Conservation (phyloP, 306 rosid species). For the Gynostemma pentaphyllum region DNA sequence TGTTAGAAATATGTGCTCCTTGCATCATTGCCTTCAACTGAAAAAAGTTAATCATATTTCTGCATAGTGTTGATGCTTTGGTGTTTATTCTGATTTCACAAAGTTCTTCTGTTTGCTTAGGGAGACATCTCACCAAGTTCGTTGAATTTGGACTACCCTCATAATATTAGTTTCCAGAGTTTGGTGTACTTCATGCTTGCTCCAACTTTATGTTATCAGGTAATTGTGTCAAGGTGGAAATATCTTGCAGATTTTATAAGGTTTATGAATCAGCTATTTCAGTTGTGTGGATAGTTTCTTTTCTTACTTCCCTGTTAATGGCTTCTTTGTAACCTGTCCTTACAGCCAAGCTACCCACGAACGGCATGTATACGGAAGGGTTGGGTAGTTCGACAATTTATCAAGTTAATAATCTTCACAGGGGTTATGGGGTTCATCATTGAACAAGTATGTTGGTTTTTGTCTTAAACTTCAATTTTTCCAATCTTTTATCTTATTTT, state of each 20-base stretch:
- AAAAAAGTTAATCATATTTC: not conserved
- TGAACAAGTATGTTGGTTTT: constrained; percentile 60
- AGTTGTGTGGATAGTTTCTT: not conserved
- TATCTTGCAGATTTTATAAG: not conserved
- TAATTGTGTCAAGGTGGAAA: constrained; percentile 11
- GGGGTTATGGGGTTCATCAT: constrained; percentile 96
- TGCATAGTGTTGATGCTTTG: not conserved
- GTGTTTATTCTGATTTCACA: constrained; percentile 7
- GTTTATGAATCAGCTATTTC: not conserved
- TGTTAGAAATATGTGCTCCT: not conserved
- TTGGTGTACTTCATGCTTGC: constrained; percentile 91
- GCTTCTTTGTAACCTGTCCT: constrained; percentile 17
- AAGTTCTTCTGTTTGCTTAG: constrained; percentile 29
- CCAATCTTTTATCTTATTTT: constrained; percentile 5
- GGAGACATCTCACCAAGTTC: constrained; percentile 44
- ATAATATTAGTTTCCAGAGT: constrained; percentile 46
- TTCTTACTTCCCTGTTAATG: not conserved
- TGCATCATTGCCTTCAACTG: not conserved
- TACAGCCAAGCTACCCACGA: constrained; percentile 82
- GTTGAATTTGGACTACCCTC: constrained; percentile 33
- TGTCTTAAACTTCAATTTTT: constrained; percentile 1
- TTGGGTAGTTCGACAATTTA: constrained; percentile 81
- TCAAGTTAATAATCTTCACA: constrained; percentile 76
- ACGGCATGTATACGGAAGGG: constrained; percentile 64
- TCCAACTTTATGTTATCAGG: constrained; percentile 98